Evolutionary conservation across 345 rosid genomes (phyloP), one percentile per base, ranked within the genome.

Genomic region (Excoecaria agallocha): DNA sequence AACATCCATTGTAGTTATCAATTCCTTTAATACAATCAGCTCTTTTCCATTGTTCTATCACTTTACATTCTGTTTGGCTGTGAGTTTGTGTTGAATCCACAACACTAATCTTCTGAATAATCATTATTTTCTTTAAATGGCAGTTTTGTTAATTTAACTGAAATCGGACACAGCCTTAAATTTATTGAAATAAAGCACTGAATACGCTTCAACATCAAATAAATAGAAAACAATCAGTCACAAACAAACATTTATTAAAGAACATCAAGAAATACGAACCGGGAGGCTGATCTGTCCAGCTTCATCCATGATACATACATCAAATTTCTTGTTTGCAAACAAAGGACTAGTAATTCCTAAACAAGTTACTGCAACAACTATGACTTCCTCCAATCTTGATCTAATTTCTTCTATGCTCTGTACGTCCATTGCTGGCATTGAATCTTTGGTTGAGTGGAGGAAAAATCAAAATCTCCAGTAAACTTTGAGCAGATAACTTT

Each of bases 271-370:
- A 63, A 61, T 74, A 80, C 97, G 75, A 86, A 91, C 99, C 15
- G 98, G 99, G 59, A 93, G 84, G 66, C 96, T 90, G 71, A 85
- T 90, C 87, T 95, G 98, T 78, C 98, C 99, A 78, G 99, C 99
- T 86, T 95, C 99, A 81, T 95, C 98, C 85, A 93, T 86, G 71
- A 93, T 93, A 85, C 99, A 95, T 7, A 95, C 89, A 70, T 95
- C 99, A 76, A 95, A 95, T 79, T 78, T 88, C 89, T 89, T 90
- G 80, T 87, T 86, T 60, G 87, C 84, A 79, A 95, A 97, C 76
- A 93, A 89, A 25, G 98, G 98, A 83, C 87, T 95, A 45, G 85
- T 87, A 77, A 91, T 84, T 78, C 99, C 99, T 82, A 93, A 80
- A 83, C 99, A 95, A 25, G 98, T 93, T 63, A 87, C 91, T 57